Percentiles rank a stretch among this genome's conserved stretches.
These are phyloP conservation scores for Syzygium jambos DNA, from an alignment of 345 rosid genomes.

Conservation along the genomic window DNA sequence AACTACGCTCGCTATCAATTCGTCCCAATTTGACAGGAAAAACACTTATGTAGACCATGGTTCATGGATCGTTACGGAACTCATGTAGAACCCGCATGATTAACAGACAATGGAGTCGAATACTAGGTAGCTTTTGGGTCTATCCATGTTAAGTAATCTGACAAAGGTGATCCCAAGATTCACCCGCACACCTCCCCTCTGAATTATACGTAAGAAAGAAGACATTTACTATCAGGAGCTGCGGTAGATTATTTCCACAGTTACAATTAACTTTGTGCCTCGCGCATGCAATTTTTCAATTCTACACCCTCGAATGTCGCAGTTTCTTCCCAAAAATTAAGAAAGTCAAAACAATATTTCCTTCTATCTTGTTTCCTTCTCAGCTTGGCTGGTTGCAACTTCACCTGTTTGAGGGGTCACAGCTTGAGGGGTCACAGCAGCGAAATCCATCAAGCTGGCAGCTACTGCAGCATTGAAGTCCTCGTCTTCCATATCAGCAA, in stretches of 20 bases:
- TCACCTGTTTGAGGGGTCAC: constrained; percentile 2
- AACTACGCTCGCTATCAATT: background rate
- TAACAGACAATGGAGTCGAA: background rate
- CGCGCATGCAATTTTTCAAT: background rate
- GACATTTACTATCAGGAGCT: background rate
- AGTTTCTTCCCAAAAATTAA: background rate
- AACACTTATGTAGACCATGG: background rate
- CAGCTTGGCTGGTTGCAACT: constrained; percentile 7
- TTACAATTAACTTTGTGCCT: background rate
- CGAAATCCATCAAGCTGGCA: constrained; percentile 75
- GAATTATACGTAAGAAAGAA: background rate
- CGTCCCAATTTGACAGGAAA: background rate
- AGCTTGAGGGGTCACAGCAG: constrained; percentile 19
- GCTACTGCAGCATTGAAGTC: constrained; percentile 89
- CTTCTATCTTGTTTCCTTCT: background rate
- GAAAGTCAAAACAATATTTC: background rate
- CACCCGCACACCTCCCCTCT: background rate
- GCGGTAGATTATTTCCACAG: background rate
- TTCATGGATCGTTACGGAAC: background rate
- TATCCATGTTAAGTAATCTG: background rate
- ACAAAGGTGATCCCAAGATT: background rate
- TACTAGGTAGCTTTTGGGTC: background rate
- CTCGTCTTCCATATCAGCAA: constrained; percentile 58
- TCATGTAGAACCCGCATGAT: background rate
- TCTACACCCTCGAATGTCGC: background rate